These are phyloP conservation scores for Zymoseptoria brevis DNA, from an alignment of 2,329 filamentous ascomycete species.

Conservation along the genomic window DNA sequence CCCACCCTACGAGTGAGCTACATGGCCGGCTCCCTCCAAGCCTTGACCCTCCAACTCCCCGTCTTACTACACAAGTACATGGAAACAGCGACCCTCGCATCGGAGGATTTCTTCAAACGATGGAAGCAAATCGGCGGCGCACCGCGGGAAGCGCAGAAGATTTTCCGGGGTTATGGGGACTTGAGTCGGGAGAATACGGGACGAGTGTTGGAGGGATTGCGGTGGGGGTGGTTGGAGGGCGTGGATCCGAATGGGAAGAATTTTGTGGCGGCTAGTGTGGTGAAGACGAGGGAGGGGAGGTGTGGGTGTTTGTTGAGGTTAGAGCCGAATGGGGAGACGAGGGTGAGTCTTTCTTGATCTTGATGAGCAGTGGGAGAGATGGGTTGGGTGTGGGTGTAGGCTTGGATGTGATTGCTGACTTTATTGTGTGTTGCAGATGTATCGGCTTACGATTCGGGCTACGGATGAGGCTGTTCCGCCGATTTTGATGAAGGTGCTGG, in stretches of 20 bases:
- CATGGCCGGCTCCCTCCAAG: slow-evolving; percentile 85
- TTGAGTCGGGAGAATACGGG: slow-evolving; percentile 65
- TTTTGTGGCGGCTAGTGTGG: slow-evolving; percentile 80
- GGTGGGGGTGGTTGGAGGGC: slow-evolving; percentile 75
- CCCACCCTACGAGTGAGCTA: slow-evolving; percentile 94
- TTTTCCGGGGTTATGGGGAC: slow-evolving; percentile 60
- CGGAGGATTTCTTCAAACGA: slow-evolving; percentile 96
- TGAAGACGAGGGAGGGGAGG: slow-evolving; percentile 80
- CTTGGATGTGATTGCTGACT: not conserved
- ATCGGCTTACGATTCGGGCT: slow-evolving; percentile 84
- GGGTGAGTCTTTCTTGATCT: slow-evolving; percentile 57
- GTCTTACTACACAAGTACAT: slow-evolving; percentile 92
- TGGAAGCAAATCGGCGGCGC: slow-evolving; percentile 97
- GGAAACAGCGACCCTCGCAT: slow-evolving; percentile 76
- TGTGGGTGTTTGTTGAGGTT: slow-evolving; percentile 87
- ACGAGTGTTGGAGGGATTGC: slow-evolving; percentile 70
- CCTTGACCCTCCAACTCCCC: slow-evolving; percentile 82
- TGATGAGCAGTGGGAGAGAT: not conserved
- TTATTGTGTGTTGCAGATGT: slow-evolving; percentile 70
- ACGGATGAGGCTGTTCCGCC: slow-evolving; percentile 84
- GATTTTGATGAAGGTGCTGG: slow-evolving; percentile 76
- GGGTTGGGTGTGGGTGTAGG: too few species aligned
- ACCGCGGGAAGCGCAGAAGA: slow-evolving; percentile 77
- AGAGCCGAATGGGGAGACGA: slow-evolving; percentile 87
- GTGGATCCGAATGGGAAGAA: slow-evolving; percentile 93